These are phyloP conservation scores for Bocquillonia castaneifolia DNA, from an alignment of 441 rosid species.

Conservation along the genomic window DNA sequence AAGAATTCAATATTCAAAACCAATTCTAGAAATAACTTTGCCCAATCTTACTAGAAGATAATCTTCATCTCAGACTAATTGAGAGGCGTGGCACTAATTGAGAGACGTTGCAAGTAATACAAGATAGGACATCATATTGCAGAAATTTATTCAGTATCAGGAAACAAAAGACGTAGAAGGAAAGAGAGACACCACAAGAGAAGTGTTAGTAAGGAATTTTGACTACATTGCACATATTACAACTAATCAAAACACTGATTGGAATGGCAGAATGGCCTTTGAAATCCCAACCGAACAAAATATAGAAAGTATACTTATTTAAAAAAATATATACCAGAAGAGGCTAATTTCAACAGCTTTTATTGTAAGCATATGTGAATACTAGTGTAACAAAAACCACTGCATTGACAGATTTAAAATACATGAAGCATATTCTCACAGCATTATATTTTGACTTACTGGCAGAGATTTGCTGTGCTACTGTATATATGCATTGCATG, in stretches of 20 bases:
- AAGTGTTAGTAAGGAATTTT: neutral
- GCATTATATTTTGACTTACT: constrained; percentile 55
- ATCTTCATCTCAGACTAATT: too few species aligned
- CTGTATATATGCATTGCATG: constrained; percentile 62
- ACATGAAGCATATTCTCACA: neutral
- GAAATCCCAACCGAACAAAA: neutral
- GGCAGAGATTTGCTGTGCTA: constrained; percentile 90
- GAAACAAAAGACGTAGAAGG: constrained; percentile 5
- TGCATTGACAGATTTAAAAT: neutral
- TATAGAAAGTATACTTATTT: neutral
- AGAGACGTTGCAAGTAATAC: too few species aligned
- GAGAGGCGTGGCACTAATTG: too few species aligned
- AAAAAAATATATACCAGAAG: neutral
- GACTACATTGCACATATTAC: neutral
- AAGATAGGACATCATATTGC: too few species aligned
- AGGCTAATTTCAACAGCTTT: neutral
- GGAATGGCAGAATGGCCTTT: neutral
- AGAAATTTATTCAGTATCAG: neutral
- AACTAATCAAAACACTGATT: neutral
- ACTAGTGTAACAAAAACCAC: neutral
- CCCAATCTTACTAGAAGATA: too few species aligned
- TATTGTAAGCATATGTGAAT: neutral
- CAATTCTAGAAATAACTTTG: neutral
- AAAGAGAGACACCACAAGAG: neutral
- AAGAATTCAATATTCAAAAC: neutral